A percentile compares a stretch with the other conserved stretches of the same genome.
These are phyloP conservation scores for Pezicula neosporulosa DNA, from an alignment of 2,329 filamentous ascomycete genomes.

Conservation along the genomic window DNA sequence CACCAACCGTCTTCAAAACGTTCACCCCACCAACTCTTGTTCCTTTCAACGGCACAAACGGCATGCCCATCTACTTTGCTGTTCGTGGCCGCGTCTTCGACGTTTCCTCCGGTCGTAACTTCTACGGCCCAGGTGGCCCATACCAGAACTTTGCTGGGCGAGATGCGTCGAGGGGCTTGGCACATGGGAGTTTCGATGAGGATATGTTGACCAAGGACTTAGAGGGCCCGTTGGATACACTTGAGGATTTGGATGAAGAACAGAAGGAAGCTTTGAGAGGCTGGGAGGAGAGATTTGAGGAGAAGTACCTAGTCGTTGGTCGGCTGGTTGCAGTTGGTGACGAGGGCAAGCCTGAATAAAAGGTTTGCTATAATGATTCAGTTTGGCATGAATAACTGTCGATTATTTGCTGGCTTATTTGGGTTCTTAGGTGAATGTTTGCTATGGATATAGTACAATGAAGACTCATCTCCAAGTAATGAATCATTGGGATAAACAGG, in stretches of 20 bases:
- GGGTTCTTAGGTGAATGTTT: too few species aligned
- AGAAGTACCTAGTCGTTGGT: conserved; percentile 96
- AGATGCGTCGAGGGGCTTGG: conserved; percentile 84
- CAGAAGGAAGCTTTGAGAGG: conserved; percentile 80
- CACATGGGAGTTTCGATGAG: conserved; percentile 88
- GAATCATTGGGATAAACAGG: too few species aligned
- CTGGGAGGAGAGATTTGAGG: conserved; percentile 90
- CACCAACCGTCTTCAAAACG: conserved; percentile 60
- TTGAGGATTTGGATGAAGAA: conserved; percentile 68
- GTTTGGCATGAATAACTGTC: too few species aligned
- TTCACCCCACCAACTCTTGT: conserved; percentile 80
- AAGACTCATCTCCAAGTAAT: too few species aligned
- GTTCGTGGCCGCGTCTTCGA: conserved; percentile 91
- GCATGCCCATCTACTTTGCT: conserved; percentile 79
- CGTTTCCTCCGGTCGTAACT: conserved; percentile 80
- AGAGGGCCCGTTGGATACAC: conserved; percentile 74
- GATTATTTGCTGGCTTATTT: too few species aligned
- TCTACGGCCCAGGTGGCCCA: conserved; percentile 92
- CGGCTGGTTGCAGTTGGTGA: conserved; percentile 68
- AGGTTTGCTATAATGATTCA: too few species aligned
- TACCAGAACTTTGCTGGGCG: conserved; percentile 96
- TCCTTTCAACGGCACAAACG: conserved; percentile 75
- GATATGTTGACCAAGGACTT: conserved; percentile 93
- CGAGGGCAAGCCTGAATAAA: conserved; percentile 34
- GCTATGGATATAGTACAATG: too few species aligned